Base-by-base conservation (phyloP, 75 land plant genomes). In the Pseudotsuga menziesii region DNA sequence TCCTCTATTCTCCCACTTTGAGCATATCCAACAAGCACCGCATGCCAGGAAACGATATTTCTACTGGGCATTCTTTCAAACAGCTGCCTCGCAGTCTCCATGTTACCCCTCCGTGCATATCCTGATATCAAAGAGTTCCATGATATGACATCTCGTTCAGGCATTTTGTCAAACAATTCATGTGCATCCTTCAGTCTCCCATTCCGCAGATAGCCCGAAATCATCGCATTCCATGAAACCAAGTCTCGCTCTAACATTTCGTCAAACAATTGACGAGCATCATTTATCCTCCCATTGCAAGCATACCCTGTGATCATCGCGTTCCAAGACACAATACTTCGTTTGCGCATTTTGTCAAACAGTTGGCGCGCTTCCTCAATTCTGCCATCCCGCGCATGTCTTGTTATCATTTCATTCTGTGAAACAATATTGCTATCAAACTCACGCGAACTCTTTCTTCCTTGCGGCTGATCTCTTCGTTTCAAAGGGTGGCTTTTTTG, bases 71-170 rank as follows among this genome's bases (percentile, higher is more conserved):
- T 60, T 20, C 9, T 60, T 1, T 60, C 61, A 20, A 60, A 60
- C 1, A 60, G 23, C 5, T 60, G 20, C 22, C 61, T 20, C 8
- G 61, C 61, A 20, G 20, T 22, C 61, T 60, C 61, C 22, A 60
- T 60, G 9, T 13, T 20, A 17, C 72, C 48, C 3, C n/a, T 36
- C 2, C 72, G 52, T 35, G 78, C 71, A 72, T 76, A 39, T 76
- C 73, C 78, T 19, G 78, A 61, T 27, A 76, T 69, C 78, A 76
- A 29, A n/a, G 35, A 22, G 9, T 76, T 74, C 78, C 78, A 76
- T 4, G 78, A 76, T 23, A 76, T 76, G 1, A 76, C 41, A 22
- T 76, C 78, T 14, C 78, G 44, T 15, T 39, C 44, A 4, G 78
- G 29, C 32, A 72, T 76, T 36, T 27, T 20, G 27, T 62, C 72